Evolutionary conservation across 75 land plant species (phyloP).

Genomic region (Sequoia sempervirens): DNA sequence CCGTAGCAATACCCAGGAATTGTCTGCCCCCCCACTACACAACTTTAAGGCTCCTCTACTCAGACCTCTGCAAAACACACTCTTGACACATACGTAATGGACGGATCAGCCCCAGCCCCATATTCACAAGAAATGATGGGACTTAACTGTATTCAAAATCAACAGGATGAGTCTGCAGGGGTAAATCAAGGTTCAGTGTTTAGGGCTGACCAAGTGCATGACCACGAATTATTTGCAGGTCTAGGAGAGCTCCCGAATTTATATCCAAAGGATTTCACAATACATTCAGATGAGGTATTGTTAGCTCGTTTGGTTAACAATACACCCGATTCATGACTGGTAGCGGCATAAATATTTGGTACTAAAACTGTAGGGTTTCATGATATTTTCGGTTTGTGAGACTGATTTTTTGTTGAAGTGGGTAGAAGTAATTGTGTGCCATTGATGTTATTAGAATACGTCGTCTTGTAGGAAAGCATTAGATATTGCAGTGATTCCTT

Average conservation of each 20-base stretch:
- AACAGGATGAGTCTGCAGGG: neutral
- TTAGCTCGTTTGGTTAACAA: neutral
- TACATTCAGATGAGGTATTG: neutral
- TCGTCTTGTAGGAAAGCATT: neutral
- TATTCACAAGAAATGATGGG: neutral
- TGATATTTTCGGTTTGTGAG: neutral
- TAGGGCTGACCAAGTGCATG: neutral
- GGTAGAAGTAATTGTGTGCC: neutral
- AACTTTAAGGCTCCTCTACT: neutral
- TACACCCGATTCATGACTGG: neutral
- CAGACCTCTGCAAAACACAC: neutral
- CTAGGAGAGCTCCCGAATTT: neutral
- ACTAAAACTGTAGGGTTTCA: neutral
- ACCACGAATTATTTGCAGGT: slow-evolving; percentile 3
- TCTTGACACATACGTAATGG: neutral
- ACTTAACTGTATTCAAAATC: neutral
- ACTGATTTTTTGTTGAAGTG: neutral
- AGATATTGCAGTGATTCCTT: neutral
- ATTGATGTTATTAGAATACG: neutral
- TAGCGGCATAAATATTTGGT: no score
- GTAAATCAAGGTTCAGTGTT: neutral
- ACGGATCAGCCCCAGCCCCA: neutral
- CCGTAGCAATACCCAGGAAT: neutral
- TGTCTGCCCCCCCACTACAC: neutral
- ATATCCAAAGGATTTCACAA: neutral